A percentile compares a stretch with the other conserved stretches of the same genome.
phyloP scores from a whole-genome alignment of 176 grass and related monocot species.

The Bonia amplexicaulis region DNA sequence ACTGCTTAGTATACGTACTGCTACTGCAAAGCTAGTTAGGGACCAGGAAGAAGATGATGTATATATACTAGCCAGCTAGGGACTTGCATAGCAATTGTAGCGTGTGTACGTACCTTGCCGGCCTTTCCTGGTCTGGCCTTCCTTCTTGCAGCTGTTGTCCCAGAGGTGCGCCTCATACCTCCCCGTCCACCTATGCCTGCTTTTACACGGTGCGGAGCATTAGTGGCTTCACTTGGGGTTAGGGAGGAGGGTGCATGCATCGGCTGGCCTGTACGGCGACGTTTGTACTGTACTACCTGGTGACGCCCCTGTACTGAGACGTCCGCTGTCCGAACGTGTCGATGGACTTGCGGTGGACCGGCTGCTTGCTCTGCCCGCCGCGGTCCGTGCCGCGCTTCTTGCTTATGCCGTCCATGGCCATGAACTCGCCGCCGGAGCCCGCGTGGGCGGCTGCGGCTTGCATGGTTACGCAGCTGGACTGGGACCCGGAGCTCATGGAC shows the following conservation, averaged over 20 bases:
- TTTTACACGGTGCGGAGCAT: slow-evolving; percentile 22
- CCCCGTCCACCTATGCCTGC: slow-evolving; percentile 99
- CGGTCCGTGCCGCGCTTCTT: slow-evolving; percentile 61
- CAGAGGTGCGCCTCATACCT: slow-evolving; percentile 99
- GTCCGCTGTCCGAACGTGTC: slow-evolving; percentile 98
- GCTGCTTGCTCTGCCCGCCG: slow-evolving; percentile 52
- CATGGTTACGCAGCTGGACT: slow-evolving; percentile 71
- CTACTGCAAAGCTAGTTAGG: neutral
- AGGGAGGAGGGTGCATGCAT: neutral
- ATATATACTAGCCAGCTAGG: neutral
- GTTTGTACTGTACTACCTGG: slow-evolving; percentile 46
- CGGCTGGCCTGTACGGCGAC: neutral
- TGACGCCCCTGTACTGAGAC: slow-evolving; percentile 94
- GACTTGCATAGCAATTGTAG: neutral
- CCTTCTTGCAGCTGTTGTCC: slow-evolving; percentile 98
- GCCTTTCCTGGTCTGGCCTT: slow-evolving; percentile 96
- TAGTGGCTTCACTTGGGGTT: neutral
- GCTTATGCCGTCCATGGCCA: slow-evolving; percentile 40
- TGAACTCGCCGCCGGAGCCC: slow-evolving; percentile 40
- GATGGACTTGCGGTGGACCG: slow-evolving; percentile 95
- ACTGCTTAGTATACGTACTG: neutral
- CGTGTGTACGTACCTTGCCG: slow-evolving; percentile 60
- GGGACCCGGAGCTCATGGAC: slow-evolving; percentile 89
- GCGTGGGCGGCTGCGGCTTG: slow-evolving; percentile 7
- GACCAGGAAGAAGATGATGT: neutral